Evolutionary conservation across 495 filamentous ascomycete genomes (phyloP).

Genomic region (Penicilliopsis zonata): DNA sequence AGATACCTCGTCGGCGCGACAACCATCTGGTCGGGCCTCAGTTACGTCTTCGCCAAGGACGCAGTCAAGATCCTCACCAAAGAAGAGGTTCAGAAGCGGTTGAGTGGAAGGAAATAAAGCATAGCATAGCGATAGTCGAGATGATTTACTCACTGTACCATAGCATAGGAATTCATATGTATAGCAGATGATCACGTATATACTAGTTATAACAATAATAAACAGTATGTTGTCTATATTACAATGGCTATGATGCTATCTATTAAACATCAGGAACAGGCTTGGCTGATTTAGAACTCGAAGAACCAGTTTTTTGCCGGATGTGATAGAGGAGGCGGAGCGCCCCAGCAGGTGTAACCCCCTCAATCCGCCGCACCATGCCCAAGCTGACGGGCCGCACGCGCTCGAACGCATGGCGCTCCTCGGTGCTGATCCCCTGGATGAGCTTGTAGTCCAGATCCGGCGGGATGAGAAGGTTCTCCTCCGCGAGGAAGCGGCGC

Average conservation of each 20-base stretch:
- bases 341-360: slow-evolving; percentile 44
- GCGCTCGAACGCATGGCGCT: slow-evolving; percentile 53
- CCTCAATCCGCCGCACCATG: slow-evolving; percentile 81
- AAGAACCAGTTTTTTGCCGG: slow-evolving; percentile 8
- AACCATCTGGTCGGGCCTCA: slow-evolving; percentile 74
- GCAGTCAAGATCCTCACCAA: slow-evolving; percentile 67
- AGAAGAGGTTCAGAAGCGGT: slow-evolving; percentile 28
- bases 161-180: too few species aligned
- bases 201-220: too few species aligned
- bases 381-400: slow-evolving; percentile 73
- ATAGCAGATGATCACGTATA: too few species aligned
- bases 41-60: slow-evolving; percentile 71
- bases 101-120: too few species aligned
- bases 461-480: slow-evolving; percentile 55
- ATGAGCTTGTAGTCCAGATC: slow-evolving; percentile 70
- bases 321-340: slow-evolving; percentile 34
- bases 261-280: too few species aligned
- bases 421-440: slow-evolving; percentile 64
- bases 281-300: too few species aligned
- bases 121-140: too few species aligned
- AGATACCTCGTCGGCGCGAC: slow-evolving; percentile 64
- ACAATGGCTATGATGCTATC: too few species aligned
- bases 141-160: too few species aligned
- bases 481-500: slow-evolving; percentile 59
- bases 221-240: too few species aligned